These are phyloP conservation scores for Gaertneriomyces semiglobifer DNA, from an alignment of 192 early-diverging fungal genomes.

Conservation along the genomic window DNA sequence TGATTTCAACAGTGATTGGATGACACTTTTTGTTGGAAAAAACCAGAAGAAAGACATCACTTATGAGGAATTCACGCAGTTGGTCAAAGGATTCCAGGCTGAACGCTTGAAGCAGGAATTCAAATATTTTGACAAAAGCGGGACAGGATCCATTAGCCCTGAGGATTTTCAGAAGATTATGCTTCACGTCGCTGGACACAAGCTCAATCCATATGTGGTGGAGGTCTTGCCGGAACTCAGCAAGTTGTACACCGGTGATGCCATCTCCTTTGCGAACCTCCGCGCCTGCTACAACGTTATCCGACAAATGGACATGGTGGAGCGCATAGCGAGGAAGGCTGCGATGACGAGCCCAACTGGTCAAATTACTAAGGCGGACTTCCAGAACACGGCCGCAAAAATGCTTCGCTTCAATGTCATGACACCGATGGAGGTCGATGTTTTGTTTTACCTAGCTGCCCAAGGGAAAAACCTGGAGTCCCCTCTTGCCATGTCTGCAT, in stretches of 20 bases:
- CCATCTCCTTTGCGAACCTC: conserved; percentile 64
- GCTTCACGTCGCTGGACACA: conserved; percentile 61
- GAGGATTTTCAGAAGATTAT: conserved; percentile 62
- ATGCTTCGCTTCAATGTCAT: conserved; percentile 56
- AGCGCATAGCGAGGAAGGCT: conserved; percentile 56
- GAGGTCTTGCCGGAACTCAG: conserved; percentile 59
- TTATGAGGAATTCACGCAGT: conserved; percentile 68
- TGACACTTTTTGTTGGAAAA: conserved; percentile 65
- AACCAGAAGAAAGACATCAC: conserved; percentile 56
- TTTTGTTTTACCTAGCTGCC: conserved; percentile 63
- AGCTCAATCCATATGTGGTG: conserved; percentile 60
- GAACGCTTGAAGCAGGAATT: conserved; percentile 71
- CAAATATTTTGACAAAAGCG: conserved; percentile 64
- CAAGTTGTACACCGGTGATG: conserved; percentile 56
- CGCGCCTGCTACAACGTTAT: conserved; percentile 34
- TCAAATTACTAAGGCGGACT: conserved; percentile 61
- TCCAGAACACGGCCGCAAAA: conserved; percentile 53
- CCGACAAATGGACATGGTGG: conserved; percentile 65
- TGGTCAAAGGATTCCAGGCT: conserved; percentile 65
- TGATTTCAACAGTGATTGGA: conserved; percentile 70
- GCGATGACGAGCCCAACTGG: conserved; percentile 45
- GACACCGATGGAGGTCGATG: conserved; percentile 73
- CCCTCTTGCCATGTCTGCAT: conserved; percentile 12
- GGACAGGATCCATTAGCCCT: conserved; percentile 57
- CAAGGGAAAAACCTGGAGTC: conserved; percentile 9